Percentiles rank a stretch among this genome's conserved stretches.
These are phyloP conservation scores for Pyrenochaeta sp. DNA, from an alignment of 2,329 filamentous ascomycete genomes.

Conservation along the genomic window DNA sequence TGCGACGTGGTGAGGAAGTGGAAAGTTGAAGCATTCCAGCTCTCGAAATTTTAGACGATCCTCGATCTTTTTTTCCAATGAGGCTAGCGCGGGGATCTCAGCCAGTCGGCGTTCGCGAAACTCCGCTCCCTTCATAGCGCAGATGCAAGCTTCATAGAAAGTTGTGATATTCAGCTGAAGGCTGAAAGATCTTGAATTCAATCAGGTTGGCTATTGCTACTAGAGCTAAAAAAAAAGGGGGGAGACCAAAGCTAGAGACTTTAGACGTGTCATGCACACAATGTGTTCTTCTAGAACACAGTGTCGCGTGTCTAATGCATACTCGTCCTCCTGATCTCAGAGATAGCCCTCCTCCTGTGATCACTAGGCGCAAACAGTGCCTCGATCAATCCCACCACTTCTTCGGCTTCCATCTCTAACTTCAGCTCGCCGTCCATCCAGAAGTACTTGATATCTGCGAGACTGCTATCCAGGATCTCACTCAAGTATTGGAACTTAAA, in stretches of 20 bases:
- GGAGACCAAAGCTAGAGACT: not conserved
- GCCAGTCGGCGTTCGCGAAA: conserved; percentile 31
- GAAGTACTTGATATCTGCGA: conserved; percentile 71
- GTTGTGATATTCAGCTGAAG: not conserved
- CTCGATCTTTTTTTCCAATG: conserved; percentile 34
- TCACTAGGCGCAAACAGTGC: conserved; percentile 71
- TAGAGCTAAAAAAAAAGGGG: not conserved
- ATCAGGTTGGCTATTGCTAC: not conserved
- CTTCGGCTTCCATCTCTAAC: conserved; percentile 68
- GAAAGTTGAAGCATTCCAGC: conserved; percentile 20
- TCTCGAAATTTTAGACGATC: conserved; percentile 34
- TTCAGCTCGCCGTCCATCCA: conserved; percentile 72
- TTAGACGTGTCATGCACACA: not conserved
- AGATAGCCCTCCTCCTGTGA: conserved; percentile 65
- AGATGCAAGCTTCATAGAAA: not conserved
- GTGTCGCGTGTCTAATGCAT: conserved; percentile 19
- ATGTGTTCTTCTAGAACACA: not conserved
- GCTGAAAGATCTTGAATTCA: not conserved
- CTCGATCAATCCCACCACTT: conserved; percentile 70
- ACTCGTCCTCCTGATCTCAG: conserved; percentile 58
- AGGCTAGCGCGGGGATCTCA: conserved; percentile 36
- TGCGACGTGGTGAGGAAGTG: conserved; percentile 4
- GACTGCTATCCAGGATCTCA: conserved; percentile 68
- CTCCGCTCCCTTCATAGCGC: conserved; percentile 17
- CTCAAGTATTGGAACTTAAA: conserved; percentile 71